A percentile compares a stretch with the other conserved stretches of the same genome.
Evolutionary conservation across 495 filamentous ascomycete species (phyloP).

Genomic region (Rhizodiscina lignyota): DNA sequence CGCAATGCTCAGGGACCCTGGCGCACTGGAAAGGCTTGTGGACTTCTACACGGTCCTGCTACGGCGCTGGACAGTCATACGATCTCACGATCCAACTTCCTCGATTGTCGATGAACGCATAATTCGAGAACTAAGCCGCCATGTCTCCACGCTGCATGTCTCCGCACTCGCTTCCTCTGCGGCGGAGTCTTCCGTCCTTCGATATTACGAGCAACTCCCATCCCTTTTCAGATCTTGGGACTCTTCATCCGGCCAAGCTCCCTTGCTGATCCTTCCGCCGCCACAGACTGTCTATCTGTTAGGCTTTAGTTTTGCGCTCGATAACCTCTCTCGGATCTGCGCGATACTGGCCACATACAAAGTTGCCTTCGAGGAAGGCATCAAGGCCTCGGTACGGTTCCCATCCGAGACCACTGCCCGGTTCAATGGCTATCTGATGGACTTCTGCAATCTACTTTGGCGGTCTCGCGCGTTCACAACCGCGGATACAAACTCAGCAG

Average conservation of each 20-base stretch:
- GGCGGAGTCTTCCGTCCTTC: slow-evolving; percentile 35
- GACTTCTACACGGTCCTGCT: slow-evolving; percentile 58
- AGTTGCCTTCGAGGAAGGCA: slow-evolving; percentile 51
- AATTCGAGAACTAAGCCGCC: slow-evolving; percentile 31
- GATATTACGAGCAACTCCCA: slow-evolving; percentile 65
- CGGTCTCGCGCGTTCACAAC: slow-evolving; percentile 55
- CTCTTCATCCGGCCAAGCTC: slow-evolving; percentile 25
- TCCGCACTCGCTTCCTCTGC: slow-evolving; percentile 41
- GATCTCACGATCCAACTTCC: slow-evolving; percentile 16
- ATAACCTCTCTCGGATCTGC: slow-evolving; percentile 54
- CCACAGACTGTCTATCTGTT: slow-evolving; percentile 53
- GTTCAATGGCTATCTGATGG: slow-evolving; percentile 83
- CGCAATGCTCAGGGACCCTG: slow-evolving; percentile 32
- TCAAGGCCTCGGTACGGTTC: slow-evolving; percentile 22
- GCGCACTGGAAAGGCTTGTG: slow-evolving; percentile 37
- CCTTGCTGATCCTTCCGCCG: slow-evolving; percentile 45
- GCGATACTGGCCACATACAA: slow-evolving; percentile 53
- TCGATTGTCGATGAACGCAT: slow-evolving; percentile 2
- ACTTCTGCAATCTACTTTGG: slow-evolving; percentile 78
- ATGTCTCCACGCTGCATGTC: slow-evolving; percentile 45
- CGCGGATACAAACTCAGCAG: slow-evolving; percentile 52
- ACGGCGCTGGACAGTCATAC: slow-evolving; percentile 43
- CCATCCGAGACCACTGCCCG: slow-evolving; percentile 39
- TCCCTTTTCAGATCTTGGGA: too few species aligned
- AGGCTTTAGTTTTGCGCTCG: slow-evolving; percentile 43